Percentiles rank a stretch among this genome's conserved stretches.
Conservation (phyloP, 1,284 basidiomycete genomes). For the Apiotrichum sp. region DNA sequence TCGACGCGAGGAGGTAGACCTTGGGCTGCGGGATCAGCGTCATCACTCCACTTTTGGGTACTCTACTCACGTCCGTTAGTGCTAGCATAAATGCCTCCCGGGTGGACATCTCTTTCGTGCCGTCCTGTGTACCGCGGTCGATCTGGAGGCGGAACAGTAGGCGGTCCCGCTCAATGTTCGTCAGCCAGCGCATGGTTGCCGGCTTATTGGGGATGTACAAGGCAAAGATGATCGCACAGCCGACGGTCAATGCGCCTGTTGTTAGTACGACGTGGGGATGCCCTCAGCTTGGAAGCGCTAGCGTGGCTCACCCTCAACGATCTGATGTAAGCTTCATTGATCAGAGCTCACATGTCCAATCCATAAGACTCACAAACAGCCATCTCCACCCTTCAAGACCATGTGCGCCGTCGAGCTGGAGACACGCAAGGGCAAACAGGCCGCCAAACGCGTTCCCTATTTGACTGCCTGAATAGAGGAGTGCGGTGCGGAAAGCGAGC, state of each 20-base stretch:
- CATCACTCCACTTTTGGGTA: too few species aligned
- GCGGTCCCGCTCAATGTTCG: constrained; percentile 26
- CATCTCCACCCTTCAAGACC: constrained; percentile 3
- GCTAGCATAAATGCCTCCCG: constrained; percentile 27
- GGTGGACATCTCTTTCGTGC: constrained; percentile 23
- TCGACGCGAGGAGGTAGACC: constrained; percentile 7
- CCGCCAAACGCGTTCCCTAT: constrained; percentile 10
- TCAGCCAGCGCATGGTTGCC: constrained; percentile 31
- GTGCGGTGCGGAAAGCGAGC: constrained; percentile 8
- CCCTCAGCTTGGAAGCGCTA: too few species aligned
- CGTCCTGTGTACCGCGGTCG: constrained; percentile 32
- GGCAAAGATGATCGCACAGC: constrained; percentile 16
- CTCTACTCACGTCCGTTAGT: constrained; percentile 17
- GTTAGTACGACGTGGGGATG: too few species aligned
- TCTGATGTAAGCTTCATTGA: too few species aligned
- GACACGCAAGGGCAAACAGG: constrained; percentile 3
- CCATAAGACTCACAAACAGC: constrained; percentile 7
- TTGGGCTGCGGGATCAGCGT: neutral
- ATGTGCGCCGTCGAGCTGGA: neutral
- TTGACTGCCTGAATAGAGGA: constrained; percentile 7
- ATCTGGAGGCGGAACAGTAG: constrained; percentile 33
- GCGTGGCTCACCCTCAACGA: too few species aligned
- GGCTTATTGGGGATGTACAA: constrained; percentile 33
- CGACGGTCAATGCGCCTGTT: constrained; percentile 15
- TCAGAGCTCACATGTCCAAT: too few species aligned